phyloP scores from a whole-genome alignment of 2,329 filamentous ascomycete species.

The Aureobasidium namibiae region DNA sequence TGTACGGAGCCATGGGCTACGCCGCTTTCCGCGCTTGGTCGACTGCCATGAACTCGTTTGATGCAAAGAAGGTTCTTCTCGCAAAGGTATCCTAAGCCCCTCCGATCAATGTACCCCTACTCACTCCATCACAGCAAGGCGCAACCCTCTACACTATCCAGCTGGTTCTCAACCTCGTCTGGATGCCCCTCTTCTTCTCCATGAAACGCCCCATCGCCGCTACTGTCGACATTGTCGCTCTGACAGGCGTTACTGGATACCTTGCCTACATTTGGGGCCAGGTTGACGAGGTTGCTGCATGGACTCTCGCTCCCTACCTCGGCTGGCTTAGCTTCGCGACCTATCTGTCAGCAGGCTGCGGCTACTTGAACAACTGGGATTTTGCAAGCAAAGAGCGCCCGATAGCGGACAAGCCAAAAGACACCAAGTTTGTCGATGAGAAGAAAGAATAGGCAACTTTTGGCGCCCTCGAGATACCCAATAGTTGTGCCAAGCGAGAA shows the following conservation, averaged over 20 bases:
- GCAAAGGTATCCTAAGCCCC: constrained; percentile 40
- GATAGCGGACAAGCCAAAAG: constrained; percentile 1
- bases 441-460: constrained; percentile 13
- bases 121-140: constrained; percentile 38
- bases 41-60: constrained; percentile 51
- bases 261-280: constrained; percentile 68
- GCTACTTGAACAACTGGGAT: constrained; percentile 35
- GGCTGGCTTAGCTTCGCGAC: constrained; percentile 82
- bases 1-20: constrained; percentile 74
- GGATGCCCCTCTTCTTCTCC: constrained; percentile 93
- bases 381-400: constrained; percentile 23
- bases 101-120: background rate
- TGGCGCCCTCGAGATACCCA: background rate
- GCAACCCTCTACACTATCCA: constrained; percentile 80
- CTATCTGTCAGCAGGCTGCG: constrained; percentile 58
- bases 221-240: constrained; percentile 62
- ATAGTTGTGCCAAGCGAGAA: background rate
- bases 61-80: constrained; percentile 46
- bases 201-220: constrained; percentile 64
- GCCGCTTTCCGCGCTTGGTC: constrained; percentile 70
- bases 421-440: constrained; percentile 12
- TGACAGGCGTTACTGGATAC: constrained; percentile 65
- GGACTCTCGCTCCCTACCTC: constrained; percentile 71
- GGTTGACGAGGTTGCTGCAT: constrained; percentile 64
- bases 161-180: constrained; percentile 74